Percentiles rank a stretch among this genome's conserved stretches.
phyloP scores from a whole-genome alignment of 768 basidiomycete species.

The Dacryopinax primogenitus region DNA sequence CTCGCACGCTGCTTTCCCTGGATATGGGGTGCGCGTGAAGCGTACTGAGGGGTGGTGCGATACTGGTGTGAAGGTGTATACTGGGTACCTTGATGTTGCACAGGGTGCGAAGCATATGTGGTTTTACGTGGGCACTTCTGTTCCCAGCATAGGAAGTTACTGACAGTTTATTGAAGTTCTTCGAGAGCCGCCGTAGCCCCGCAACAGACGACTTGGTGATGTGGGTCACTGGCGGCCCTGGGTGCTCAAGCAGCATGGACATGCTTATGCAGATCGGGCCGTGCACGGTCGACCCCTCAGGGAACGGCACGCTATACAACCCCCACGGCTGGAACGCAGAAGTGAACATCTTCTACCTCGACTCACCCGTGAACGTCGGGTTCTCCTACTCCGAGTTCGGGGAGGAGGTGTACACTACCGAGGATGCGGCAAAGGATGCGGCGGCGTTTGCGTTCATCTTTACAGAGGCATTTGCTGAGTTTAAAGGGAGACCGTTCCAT shows the following conservation, averaged over 20 bases:
- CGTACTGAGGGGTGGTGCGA: slow-evolving; percentile 17
- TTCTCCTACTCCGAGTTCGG: slow-evolving; percentile 18
- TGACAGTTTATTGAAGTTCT: slow-evolving; percentile 15
- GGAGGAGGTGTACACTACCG: slow-evolving; percentile 34
- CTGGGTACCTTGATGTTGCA: slow-evolving; percentile 16
- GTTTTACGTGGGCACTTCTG: not conserved
- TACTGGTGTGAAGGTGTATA: slow-evolving; percentile 7
- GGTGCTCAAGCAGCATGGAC: slow-evolving; percentile 1
- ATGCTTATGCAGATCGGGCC: slow-evolving; percentile 12
- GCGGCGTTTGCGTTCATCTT: slow-evolving; percentile 60
- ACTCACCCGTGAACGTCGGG: slow-evolving; percentile 19
- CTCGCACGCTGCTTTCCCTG: slow-evolving; percentile 35
- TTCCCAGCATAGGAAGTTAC: not conserved
- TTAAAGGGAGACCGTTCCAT: slow-evolving; percentile 54
- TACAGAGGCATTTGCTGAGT: slow-evolving; percentile 58
- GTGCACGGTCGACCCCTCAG: slow-evolving; percentile 7
- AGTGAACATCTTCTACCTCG: slow-evolving; percentile 19
- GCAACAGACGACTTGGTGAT: slow-evolving; percentile 16
- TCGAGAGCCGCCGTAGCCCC: slow-evolving; percentile 13
- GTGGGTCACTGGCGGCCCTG: slow-evolving; percentile 12
- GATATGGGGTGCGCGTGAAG: slow-evolving; percentile 33
- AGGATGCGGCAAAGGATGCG: slow-evolving; percentile 57
- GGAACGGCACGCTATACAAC: slow-evolving; percentile 14
- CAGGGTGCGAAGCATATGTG: slow-evolving; percentile 13
- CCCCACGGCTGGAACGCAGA: slow-evolving; percentile 17